Evolutionary conservation across 1,139 yeast species (phyloP).

Genomic region (Saccharomyces hybrid): DNA sequence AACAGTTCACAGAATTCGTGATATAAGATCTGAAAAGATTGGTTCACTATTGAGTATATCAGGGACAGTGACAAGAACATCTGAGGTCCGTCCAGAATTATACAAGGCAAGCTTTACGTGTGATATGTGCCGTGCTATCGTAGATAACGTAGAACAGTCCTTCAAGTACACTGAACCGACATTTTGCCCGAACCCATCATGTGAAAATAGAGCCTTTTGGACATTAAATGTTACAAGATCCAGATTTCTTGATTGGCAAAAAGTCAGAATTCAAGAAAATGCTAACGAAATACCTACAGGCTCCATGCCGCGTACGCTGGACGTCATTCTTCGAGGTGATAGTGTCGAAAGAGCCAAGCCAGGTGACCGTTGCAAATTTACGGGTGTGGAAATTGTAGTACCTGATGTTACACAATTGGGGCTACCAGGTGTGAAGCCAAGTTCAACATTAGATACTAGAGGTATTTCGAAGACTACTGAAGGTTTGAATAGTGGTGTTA

Average conservation of each 20-base stretch:
- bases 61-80: constrained; percentile 94
- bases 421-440: constrained; percentile 92
- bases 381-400: constrained; percentile 91
- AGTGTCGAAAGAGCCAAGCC: constrained; percentile 96
- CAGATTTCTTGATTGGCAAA: constrained; percentile 94
- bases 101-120: constrained; percentile 84
- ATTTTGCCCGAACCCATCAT: constrained; percentile 77
- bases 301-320: constrained; percentile 96
- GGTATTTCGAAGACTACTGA: constrained; percentile 54
- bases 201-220: constrained; percentile 85
- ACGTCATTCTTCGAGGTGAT: constrained; percentile 88
- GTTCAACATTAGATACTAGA: constrained; percentile 63
- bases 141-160: constrained; percentile 86
- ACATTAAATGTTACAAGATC: constrained; percentile 76
- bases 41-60: constrained; percentile 81
- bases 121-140: constrained; percentile 76
- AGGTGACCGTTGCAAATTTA: constrained; percentile 91
- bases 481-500: constrained; percentile 75
- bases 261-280: constrained; percentile 91
- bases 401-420: constrained; percentile 95
- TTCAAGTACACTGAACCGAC: constrained; percentile 95
- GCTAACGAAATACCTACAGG: constrained; percentile 96
- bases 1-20: constrained; percentile 76
- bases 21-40: constrained; percentile 79
- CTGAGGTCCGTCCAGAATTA: constrained; percentile 95